Base-by-base conservation (phyloP, 148 eudicot species). In the Amaranthus palmeri region DNA sequence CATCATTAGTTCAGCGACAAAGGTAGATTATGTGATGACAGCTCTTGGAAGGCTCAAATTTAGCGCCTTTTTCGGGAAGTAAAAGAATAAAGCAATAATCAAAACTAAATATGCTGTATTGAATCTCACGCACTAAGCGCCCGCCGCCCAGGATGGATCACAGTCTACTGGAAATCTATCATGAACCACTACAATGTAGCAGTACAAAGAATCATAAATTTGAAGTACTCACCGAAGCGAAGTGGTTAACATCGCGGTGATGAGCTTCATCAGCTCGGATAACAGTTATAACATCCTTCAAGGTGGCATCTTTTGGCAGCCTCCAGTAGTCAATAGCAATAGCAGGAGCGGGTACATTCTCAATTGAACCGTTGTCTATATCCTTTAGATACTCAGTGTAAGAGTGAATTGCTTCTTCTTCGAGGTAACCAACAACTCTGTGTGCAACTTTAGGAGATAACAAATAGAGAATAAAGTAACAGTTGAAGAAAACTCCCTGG, bases 261-360 rank as follows among this genome's bases (percentile, higher is more conserved):
- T 92, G 98, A 82, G 98, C 98, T 85, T 92, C 98, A 77, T 92
- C 98, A 70, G 98, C 98, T 42, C 98, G 91, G n/a, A 92, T 87
- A 36, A 90, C 98, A 79, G 84, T 88, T 41, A 92, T 75, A 72
- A 92, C 98, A 83, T 90, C 98, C 82, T 81, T 90, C 67, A 92
- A 72, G 66, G 85, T 90, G 10, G 98, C 91, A 76, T 84, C 83
- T 70, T 85, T 87, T 5, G 98, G 93, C 49, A 92, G 86, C 62
- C 93, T 87, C 98, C 98, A 92, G 70, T 92, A 90, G 76, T 92
- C 98, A 14, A 86, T 86, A 4, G 98, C 93, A 71, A 92, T 92
- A 52, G 93, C 93, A 79, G 98, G 98, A 64, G 98, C 96, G 3
- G 83, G 83, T 51, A 90, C 90, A 75, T 92, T 88, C 57, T 85